Base-by-base conservation (phyloP, 2,329 filamentous ascomycete genomes). In the Fusarium sp. region DNA sequence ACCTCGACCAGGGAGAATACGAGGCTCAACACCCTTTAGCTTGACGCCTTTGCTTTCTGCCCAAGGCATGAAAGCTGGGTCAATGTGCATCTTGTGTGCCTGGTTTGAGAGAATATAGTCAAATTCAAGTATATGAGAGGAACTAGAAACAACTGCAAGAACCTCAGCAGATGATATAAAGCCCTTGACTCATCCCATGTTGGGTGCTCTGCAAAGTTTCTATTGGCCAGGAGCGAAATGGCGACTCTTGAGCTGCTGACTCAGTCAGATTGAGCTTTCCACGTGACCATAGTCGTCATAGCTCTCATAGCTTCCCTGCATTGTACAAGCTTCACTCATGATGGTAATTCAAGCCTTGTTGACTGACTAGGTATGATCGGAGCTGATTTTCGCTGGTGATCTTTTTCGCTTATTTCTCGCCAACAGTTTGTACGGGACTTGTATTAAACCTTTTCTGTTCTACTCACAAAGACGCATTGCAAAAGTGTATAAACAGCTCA, bases 1-100 rank as follows among this genome's bases (percentile, higher is more conserved):
- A 26, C 93, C 93, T 51, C 90, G 83, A 2, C 88, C 90, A 6
- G 88, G 85, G 13, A 96, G 87, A 35, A 80, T 80, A 36, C 86
- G 83, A 6, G 92, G 84, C 32, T 82, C 76, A 26, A 96, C 83
- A 12, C 90, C 91, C 54, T 86, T 82, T 9, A 71, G 32, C 46
- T 68, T 68, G 57, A 71, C 65, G 28, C 67, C 69, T 43, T 69
- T 71, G n/a, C 77, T 75, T 29, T 80, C 73, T 2, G 90, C 89
- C 91, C 92, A 96, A 57, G 81, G 70, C 3, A 89, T 80, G 58
- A 96, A 71, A 34, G 55, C 49, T 38, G 61, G 43, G 25, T 71
- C 64, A 29, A 71, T 67, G 1, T 59, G 58, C 69, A 71, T 71
- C 47, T 58, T 51, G n/a, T 6, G 11, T 11, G 19, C 10, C 22